A percentile compares a stretch with the other conserved stretches of the same genome.
These are phyloP conservation scores for Backusella mclennaniae DNA, from an alignment of 192 early-diverging fungal species.

Conservation along the genomic window DNA sequence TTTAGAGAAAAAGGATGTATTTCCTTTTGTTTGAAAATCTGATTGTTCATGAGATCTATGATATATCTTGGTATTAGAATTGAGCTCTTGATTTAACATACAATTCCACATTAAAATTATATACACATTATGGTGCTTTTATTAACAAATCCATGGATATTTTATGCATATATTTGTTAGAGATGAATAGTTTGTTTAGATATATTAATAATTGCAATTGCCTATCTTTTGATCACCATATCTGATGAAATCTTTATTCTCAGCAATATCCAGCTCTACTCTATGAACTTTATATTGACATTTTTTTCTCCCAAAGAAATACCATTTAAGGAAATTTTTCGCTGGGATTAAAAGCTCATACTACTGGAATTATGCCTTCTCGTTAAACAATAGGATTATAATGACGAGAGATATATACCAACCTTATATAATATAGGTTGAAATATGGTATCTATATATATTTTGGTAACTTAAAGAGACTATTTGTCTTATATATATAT, in stretches of 20 bases:
- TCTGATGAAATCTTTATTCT: constrained; percentile 2
- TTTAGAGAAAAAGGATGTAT: neutral
- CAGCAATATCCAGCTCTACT: neutral
- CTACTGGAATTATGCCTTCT: neutral
- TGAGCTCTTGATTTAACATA: neutral
- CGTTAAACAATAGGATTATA: neutral
- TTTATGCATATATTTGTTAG: neutral
- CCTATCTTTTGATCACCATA: constrained; percentile 5
- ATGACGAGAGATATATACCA: neutral
- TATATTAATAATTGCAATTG: neutral
- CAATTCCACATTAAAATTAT: neutral
- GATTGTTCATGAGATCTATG: neutral
- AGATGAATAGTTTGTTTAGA: neutral
- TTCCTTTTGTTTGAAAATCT: neutral
- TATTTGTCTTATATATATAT: neutral
- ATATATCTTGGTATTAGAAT: neutral
- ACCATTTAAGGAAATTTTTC: neutral
- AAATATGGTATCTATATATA: neutral
- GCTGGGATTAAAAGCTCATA: neutral
- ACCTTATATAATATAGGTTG: neutral
- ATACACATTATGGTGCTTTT: neutral
- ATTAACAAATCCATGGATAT: neutral
- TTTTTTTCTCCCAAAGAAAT: neutral
- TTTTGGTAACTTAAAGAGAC: neutral
- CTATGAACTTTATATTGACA: neutral